Percentiles rank a stretch among this genome's conserved stretches.
phyloP scores from a whole-genome alignment of 768 basidiomycete species.

The Leucosporidium creatinivorum region DNA sequence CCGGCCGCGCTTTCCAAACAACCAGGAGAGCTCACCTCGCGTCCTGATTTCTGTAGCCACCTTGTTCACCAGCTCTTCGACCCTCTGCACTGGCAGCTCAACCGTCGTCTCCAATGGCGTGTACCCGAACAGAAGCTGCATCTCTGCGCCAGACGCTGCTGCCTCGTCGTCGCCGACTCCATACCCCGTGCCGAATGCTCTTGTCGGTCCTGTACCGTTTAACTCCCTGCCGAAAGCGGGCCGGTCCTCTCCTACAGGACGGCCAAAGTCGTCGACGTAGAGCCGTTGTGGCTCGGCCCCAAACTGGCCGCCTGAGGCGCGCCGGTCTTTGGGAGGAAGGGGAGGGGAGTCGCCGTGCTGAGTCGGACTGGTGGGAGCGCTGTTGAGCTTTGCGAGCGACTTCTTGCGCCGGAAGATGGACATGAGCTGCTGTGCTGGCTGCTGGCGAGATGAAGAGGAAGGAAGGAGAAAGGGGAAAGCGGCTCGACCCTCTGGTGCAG shows the following conservation, averaged over 20 bases:
- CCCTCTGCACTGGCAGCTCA: conserved; percentile 55
- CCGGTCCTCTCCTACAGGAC: neutral
- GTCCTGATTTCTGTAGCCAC: conserved; percentile 62
- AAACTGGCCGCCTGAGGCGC: neutral
- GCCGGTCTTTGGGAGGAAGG: neutral
- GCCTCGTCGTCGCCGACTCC: conserved; percentile 16
- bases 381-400: neutral
- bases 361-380: neutral
- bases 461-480: too few relatives aligned
- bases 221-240: neutral
- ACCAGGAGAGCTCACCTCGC: conserved; percentile 46
- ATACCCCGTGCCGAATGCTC: conserved; percentile 8
- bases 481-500: neutral
- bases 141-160: neutral
- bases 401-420: neutral
- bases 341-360: neutral
- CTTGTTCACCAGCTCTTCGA: conserved; percentile 62
- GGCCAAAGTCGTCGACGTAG: conserved; percentile 11
- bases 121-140: conserved; percentile 54
- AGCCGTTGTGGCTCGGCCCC: neutral
- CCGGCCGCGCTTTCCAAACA: neutral
- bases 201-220: neutral
- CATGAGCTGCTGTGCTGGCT: neutral
- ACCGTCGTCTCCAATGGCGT: conserved; percentile 67
- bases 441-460: too few relatives aligned